phyloP scores from a whole-genome alignment of 2,329 filamentous ascomycete species.

The Akanthomyces lecanii region DNA sequence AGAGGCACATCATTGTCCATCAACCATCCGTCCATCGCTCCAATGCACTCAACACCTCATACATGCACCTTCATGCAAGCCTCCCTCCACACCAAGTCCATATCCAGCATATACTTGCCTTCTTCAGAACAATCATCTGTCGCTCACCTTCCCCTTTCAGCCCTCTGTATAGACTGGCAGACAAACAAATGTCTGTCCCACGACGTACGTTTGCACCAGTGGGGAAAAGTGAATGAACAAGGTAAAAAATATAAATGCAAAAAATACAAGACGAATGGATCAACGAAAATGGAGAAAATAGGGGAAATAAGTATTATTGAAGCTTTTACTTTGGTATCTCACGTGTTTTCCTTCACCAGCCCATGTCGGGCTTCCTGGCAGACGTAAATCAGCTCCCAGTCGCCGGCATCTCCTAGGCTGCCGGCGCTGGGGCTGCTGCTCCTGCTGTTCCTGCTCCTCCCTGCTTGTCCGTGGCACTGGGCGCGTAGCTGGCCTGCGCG shows the following conservation, averaged over 20 bases:
- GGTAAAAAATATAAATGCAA: too few species aligned
- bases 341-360: too few species aligned
- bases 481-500: slow-evolving; percentile 51
- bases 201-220: background rate
- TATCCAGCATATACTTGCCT: background rate
- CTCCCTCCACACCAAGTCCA: background rate
- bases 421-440: slow-evolving; percentile 19
- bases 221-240: too few species aligned
- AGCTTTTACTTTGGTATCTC: too few species aligned
- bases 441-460: background rate
- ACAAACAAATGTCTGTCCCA: background rate
- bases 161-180: background rate
- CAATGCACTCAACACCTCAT: background rate
- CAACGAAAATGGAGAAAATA: too few species aligned
- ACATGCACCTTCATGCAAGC: background rate
- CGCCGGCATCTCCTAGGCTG: slow-evolving; percentile 26
- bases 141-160: background rate
- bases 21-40: background rate
- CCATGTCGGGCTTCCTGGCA: background rate
- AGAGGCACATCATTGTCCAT: too few species aligned
- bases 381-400: background rate
- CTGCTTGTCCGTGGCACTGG: slow-evolving; percentile 39
- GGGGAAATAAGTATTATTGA: too few species aligned
- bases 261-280: too few species aligned
- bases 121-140: background rate